Evolutionary conservation across 2,329 filamentous ascomycete species (phyloP).

Genomic region (Penicillium sp.): DNA sequence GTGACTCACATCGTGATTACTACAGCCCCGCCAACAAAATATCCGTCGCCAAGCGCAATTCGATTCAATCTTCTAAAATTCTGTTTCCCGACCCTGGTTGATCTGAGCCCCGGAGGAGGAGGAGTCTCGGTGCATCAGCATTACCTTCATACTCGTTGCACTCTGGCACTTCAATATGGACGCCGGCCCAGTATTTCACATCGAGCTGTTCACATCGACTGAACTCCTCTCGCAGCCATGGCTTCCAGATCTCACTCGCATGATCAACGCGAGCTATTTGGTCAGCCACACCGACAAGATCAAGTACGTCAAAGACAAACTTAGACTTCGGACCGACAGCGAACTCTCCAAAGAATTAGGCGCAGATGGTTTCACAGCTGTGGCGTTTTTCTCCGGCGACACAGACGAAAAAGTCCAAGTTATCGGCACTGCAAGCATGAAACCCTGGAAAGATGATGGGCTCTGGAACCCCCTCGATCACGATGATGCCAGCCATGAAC

Average conservation of each 20-base stretch:
- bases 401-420: constrained; percentile 11
- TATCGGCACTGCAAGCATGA: constrained; percentile 23
- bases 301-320: constrained; percentile 9
- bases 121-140: background rate
- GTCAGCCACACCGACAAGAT: constrained; percentile 14
- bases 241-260: constrained; percentile 19
- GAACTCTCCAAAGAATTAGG: constrained; percentile 19
- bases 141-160: background rate
- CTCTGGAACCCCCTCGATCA: constrained; percentile 12
- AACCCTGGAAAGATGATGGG: constrained; percentile 21
- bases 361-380: constrained; percentile 15
- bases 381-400: constrained; percentile 13
- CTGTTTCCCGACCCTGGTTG: background rate
- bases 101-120: background rate
- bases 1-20: background rate
- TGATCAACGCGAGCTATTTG: constrained; percentile 23
- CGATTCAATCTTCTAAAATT: background rate
- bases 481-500: background rate
- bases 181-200: constrained; percentile 2
- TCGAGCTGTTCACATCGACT: constrained; percentile 12
- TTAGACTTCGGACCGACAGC: constrained; percentile 15
- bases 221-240: constrained; percentile 22
- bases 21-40: background rate
- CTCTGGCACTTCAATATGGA: background rate
- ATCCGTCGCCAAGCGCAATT: background rate